Evolutionary conservation across 2,329 filamentous ascomycete species (phyloP), one percentile per base, ranked within the genome.

Genomic region (Diaporthe australafricana): DNA sequence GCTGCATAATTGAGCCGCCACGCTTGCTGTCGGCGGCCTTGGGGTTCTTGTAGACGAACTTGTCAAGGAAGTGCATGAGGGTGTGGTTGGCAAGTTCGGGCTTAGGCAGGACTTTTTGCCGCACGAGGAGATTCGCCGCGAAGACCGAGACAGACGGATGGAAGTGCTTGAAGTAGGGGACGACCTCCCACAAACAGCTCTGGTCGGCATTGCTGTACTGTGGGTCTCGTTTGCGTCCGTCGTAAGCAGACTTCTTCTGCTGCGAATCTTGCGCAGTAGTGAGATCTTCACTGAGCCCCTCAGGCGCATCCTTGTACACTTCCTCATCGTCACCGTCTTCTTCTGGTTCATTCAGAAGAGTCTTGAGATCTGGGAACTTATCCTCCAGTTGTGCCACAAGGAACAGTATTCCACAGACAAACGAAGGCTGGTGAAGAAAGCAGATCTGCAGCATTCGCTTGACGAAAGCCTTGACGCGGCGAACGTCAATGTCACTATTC

Each of bases 11-110:
- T 32, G 95, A 98, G 35, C 89, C 88, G 63, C 97, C 97, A 75
- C 94, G 93, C 38, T 90, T 87, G 40, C 86, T 82, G 66, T 89
- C 87, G 20, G 88, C 88, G 5, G 91, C 86, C 86, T 98, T 98
- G 74, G 96, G 91, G 77, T 96, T 98, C 76, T 94, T 92, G 87
- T 98, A 99, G n/a, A 98, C 94, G 81, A 99, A 99, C 77, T 97
- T 95, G 83, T 99, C 96, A 71, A 99, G 87, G 87, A 99, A 99
- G 81, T 97, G 93, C 78, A 96, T 96, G 62, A 99, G 88, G 1
- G 94, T 96, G 81, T 98, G 96, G 71, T 94, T 92, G 20, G 93
- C 92, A 66, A 98, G 87, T 77, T 99, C 96, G 0, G 96, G 95
- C 82, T 98, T 98, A 74, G 93, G 90, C 73, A 94, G 92, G 81